Evolutionary conservation across 305 asterid genomes (phyloP), one percentile per base, ranked within the genome.

Genomic region (Nicotiana rustica): DNA sequence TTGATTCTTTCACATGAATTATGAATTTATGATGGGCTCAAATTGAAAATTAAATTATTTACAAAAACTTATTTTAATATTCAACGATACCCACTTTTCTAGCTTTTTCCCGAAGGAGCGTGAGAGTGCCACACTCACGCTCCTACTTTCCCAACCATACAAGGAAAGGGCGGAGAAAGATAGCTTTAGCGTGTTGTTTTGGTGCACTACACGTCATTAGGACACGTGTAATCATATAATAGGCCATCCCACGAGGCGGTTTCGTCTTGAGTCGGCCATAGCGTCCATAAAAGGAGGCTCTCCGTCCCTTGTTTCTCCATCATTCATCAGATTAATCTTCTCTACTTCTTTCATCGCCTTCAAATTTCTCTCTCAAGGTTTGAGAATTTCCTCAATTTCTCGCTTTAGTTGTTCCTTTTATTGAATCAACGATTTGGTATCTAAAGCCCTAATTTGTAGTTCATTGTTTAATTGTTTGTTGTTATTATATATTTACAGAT

Each of bases 91-190:
- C 2, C 47, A 38, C 47, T 41, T 41, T 38, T 38, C 47, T 38
- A 6, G 47, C 47, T 38, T 38, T 38, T 38, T 6, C 47, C 2
- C 47, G 47, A 38, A 90, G 81, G 67, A 5, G 80, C 80, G 67
- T 76, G 14, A 44, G 29, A 55, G 44, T 5, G 35, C n/a, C 14
- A 10, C 35, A 25, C 79, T 3, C 38, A 3, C 77, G 76, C n/a
- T 13, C 70, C 67, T 70, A 60, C 66, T 73, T 31, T 84, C 61
- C 55, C 67, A 14, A n/a, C 86, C 84, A 56, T 79, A 62, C 83
- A 82, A 82, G 31, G 77, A 56, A 68, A 84, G 76, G 69, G 65
- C 76, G 67, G 80, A 82, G 68, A 82, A 75, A 78, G 14, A 57
- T 21, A 3, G 7, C 41, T 13, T 73, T 73, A 71, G 67, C 88